phyloP scores from a whole-genome alignment of 345 rosid genomes.

The Rhodamnia argentea region DNA sequence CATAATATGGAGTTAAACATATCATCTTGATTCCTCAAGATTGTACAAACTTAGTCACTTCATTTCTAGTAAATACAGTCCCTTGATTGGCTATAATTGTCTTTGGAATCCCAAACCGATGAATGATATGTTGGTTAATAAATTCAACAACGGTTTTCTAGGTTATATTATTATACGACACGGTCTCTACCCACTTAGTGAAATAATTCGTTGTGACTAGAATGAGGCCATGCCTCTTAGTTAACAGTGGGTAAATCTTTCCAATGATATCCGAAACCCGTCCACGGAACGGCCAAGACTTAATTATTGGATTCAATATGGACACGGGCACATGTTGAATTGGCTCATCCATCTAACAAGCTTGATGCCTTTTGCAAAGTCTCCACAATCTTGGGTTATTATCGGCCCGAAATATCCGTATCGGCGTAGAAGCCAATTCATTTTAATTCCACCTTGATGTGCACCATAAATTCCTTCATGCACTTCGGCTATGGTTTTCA shows the following conservation, averaged over 20 bases:
- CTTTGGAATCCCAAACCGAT: not conserved
- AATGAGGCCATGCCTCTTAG: not conserved
- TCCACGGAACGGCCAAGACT: not conserved
- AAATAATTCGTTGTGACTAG: not conserved
- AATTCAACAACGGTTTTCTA: not conserved
- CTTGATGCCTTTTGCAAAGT: not conserved
- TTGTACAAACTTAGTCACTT: not conserved
- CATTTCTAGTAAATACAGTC: not conserved
- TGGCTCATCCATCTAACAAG: not conserved
- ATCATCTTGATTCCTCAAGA: too few species aligned
- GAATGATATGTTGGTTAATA: not conserved
- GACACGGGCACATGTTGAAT: not conserved
- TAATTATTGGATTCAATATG: not conserved
- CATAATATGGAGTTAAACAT: not conserved
- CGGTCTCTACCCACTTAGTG: not conserved
- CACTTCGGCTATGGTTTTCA: too few species aligned
- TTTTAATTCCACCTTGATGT: too few species aligned
- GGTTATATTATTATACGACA: not conserved
- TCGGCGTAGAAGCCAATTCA: too few species aligned
- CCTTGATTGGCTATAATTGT: not conserved
- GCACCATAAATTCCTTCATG: too few species aligned
- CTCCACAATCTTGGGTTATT: not conserved
- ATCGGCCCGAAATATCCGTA: too few species aligned
- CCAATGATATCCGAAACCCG: not conserved
- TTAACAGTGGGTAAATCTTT: not conserved